Evolutionary conservation across 2,329 filamentous ascomycete species (phyloP), one percentile per base, ranked within the genome.

Genomic region (Diaporthe australafricana): DNA sequence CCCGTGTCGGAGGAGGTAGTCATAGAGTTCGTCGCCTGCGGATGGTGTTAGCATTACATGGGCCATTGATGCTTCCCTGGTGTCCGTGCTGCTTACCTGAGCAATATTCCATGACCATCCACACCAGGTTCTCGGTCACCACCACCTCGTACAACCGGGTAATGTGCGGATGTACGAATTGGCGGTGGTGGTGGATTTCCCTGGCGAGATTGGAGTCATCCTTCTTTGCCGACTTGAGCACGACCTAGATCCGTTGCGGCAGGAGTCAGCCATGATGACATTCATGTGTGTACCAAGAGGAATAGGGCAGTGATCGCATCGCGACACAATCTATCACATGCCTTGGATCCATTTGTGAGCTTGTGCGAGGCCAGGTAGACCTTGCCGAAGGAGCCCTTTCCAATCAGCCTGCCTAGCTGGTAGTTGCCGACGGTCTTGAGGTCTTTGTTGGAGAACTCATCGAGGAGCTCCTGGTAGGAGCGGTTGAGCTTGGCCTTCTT

Each of bases 261-360:
- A 50, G 17, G 22, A 30, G 67, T 65, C n/a, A 45, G 17, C 27
- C 25, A n/a, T 25, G 16, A 22, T 40, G 57, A 27, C 45, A 60
- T n/a, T 52, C 11, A 35, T 6, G 12, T n/a, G 35, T 20, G 20
- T 20, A 12, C n/a, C n/a, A n/a, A n/a, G n/a, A n/a, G 17, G 16
- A 5, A 35, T 32, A 55, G 5, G 5, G 48, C 14, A 35, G 5
- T 30, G 32, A 20, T 22, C 14, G 66, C n/a, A 65, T 22, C 68
- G 66, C n/a, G n/a, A 2, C 17, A 38, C 60, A 63, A 80, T 86
- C 74, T 79, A 96, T 38, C 7, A 65, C 60, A 65, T 50, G 30
- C 95, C 90, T 98, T 98, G 80, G 95, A 98, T 79, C 95, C 96
- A 91, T 98, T 98, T 79, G 94, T 98, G 82, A 99, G 94, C 83